Percentiles rank a stretch among this genome's conserved stretches.
Conservation (phyloP, 192 early-diverging fungal species). For the Jimgerdemannia lactiflua region DNA sequence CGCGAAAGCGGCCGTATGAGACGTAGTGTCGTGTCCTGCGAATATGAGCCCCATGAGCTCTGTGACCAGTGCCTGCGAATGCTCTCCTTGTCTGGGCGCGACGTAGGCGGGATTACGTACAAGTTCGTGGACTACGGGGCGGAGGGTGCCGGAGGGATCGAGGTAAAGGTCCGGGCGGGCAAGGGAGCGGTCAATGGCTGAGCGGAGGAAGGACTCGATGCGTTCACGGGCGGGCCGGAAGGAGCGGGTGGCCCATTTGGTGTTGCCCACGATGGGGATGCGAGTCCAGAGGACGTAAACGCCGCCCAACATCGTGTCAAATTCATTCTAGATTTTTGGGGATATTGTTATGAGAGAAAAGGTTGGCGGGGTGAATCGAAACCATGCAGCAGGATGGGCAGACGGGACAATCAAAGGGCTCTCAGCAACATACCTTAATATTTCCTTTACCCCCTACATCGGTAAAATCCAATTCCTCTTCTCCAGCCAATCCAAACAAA, state of each 20-base stretch:
- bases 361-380: conserved; percentile 12
- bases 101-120: conserved; percentile 16
- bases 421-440: conserved; percentile 20
- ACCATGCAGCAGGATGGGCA: background rate
- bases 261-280: conserved; percentile 25
- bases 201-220: conserved; percentile 24
- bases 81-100: conserved; percentile 15
- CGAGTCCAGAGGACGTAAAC: conserved; percentile 7
- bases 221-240: conserved; percentile 18
- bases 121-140: background rate
- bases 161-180: background rate
- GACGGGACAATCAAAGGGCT: background rate
- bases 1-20: conserved; percentile 40
- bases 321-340: background rate
- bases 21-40: conserved; percentile 55
- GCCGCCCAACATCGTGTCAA: background rate
- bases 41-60: conserved; percentile 50
- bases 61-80: conserved; percentile 31
- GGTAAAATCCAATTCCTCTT: conserved; percentile 15
- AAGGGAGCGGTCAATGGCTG: conserved; percentile 7
- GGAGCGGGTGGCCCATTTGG: conserved; percentile 25
- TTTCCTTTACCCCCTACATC: conserved; percentile 20
- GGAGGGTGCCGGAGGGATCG: conserved; percentile 4
- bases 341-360: conserved; percentile 9
- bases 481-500: conserved; percentile 21